A percentile compares a stretch with the other conserved stretches of the same genome.
Conservation (phyloP, 164 flowering plant genomes). For the Tinospora cordifolia region DNA sequence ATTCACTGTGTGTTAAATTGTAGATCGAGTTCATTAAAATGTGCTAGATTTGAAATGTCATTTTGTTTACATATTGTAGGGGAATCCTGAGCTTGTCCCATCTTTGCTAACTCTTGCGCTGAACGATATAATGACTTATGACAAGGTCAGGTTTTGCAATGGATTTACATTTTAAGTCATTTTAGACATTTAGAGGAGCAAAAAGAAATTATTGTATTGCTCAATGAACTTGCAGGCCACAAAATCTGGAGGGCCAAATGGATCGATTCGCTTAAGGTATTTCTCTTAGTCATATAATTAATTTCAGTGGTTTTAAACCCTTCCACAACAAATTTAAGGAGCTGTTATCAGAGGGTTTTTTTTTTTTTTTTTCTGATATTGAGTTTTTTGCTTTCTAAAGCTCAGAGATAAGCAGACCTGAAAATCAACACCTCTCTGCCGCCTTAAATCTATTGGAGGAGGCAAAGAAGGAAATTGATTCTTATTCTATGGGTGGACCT, state of each 20-base stretch:
- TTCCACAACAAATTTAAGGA: background rate
- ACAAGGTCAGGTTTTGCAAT: constrained; percentile 53
- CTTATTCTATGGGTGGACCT: constrained; percentile 88
- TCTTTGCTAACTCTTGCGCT: constrained; percentile 66
- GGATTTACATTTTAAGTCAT: background rate
- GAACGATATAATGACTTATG: constrained; percentile 78
- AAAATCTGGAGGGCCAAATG: constrained; percentile 93
- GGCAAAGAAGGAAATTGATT: constrained; percentile 78
- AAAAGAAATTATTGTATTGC: constrained; percentile 17
- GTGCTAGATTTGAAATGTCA: background rate
- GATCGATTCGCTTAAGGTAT: constrained; percentile 90
- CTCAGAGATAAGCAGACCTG: constrained; percentile 94
- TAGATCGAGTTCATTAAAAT: constrained; percentile 1
- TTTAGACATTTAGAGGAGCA: background rate
- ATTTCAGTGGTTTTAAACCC: no score
- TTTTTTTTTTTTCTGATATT: constrained; percentile 4
- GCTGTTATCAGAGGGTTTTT: background rate
- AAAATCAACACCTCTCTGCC: constrained; percentile 70
- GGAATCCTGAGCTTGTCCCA: constrained; percentile 57
- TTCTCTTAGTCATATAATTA: background rate
- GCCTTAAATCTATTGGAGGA: constrained; percentile 70
- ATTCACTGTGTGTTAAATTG: background rate
- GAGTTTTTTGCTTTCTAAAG: constrained; percentile 31
- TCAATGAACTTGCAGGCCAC: constrained; percentile 58
- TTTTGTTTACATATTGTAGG: no score